Base-by-base conservation (phyloP, 1,139 yeast genomes). In the Meyerozyma carpophila region DNA sequence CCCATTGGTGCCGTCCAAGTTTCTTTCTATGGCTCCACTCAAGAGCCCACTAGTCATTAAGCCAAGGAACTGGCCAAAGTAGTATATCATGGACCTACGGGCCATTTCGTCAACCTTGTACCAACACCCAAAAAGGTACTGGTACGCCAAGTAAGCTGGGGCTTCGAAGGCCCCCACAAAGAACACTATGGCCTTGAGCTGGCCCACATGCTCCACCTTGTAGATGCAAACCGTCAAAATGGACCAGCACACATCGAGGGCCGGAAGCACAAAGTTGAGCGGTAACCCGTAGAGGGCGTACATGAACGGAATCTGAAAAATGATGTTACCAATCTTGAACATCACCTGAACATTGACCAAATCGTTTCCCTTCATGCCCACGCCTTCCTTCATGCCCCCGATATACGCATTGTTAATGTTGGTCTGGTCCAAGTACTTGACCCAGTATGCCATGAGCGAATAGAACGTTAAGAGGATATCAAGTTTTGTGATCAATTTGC, bases 361-460 rank as follows among this genome's bases (percentile, higher is more conserved):
- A 52, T 83, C 86, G 50, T 81, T 81, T n/a, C 87, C 87, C 49
- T 70, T 61, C 79, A 85, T 76, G 26, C 71, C 66, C 38, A 84
- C 64, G 41, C 73, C 81, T 52, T 79, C 79, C 49, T 77, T 66
- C 73, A 84, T 70, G 10, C 84, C 82, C 14, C 84, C 76, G 40
- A 83, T 81, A 57, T 84, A 84, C n/a, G 90, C 89, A 56, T 80
- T 81, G 44, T 79, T 77, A 42, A 80, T 65, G 54, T 77, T 78
- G 40, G 81, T 70, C 46, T 76, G 76, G 58, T 84, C 91, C 42
- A 84, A 65, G 45, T 81, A 81, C 56, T 84, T 84, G 41, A 81
- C 82, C 85, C 88, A 84, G 59, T 82, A 83, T 18, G 82, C 79
- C 63, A 81, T 63, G 52, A 82, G 68, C 29, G 84, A 73, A 57